Evolutionary conservation across 2,329 filamentous ascomycete genomes (phyloP).

Genomic region (Lasiodiplodia theobromae): DNA sequence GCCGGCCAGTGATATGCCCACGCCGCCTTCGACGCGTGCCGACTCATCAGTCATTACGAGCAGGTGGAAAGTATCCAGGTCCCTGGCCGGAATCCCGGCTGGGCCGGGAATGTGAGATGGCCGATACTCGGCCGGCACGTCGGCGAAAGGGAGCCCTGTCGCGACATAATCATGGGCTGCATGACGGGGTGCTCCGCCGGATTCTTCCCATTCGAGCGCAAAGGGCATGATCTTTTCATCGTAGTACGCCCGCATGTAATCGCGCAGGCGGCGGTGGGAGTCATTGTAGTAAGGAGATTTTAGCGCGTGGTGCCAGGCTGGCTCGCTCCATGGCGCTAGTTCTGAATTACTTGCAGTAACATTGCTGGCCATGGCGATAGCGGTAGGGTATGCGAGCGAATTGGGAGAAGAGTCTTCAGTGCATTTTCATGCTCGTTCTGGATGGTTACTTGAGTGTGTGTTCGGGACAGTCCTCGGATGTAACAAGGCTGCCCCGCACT

Average conservation of each 20-base stretch:
- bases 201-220: conserved; percentile 68
- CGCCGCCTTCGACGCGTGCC: conserved; percentile 63
- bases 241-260: conserved; percentile 65
- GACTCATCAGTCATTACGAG: conserved; percentile 65
- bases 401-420: background rate
- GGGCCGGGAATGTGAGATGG: conserved; percentile 47
- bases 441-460: background rate
- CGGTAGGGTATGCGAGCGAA: background rate
- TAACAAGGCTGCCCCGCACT: conserved; percentile 1
- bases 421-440: too few relatives aligned
- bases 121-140: conserved; percentile 54
- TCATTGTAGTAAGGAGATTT: conserved; percentile 69
- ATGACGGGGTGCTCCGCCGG: conserved; percentile 57
- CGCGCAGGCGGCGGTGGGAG: conserved; percentile 65
- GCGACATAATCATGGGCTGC: conserved; percentile 49
- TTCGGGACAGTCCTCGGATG: conserved; percentile 5
- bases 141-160: conserved; percentile 52
- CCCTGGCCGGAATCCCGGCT: conserved; percentile 45
- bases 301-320: conserved; percentile 56
- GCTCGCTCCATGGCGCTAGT: conserved; percentile 50
- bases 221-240: conserved; percentile 65
- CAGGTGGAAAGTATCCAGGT: conserved; percentile 49
- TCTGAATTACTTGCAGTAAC: background rate
- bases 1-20: conserved; percentile 64
- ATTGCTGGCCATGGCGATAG: background rate